Conservation (phyloP, 805 yeast species). For the Candida sithepensis region DNA sequence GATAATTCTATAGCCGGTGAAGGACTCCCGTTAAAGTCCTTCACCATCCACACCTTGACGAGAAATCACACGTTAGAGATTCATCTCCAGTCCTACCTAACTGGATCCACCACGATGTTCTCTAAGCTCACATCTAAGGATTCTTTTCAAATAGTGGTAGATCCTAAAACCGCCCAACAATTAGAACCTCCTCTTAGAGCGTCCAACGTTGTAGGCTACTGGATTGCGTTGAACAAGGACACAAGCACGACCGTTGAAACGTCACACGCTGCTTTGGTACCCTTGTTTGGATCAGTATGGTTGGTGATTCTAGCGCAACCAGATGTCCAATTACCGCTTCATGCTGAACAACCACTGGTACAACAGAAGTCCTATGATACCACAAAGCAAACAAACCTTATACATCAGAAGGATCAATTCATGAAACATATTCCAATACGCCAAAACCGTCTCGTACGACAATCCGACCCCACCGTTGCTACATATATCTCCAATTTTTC, state of each 20-base stretch:
- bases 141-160: constrained; percentile 6
- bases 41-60: constrained; percentile 1
- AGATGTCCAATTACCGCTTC: too few species aligned
- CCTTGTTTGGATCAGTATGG: background rate
- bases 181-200: background rate
- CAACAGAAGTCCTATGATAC: background rate
- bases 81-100: constrained; percentile 6
- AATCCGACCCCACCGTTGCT: background rate
- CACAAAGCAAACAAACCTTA: background rate
- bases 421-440: background rate
- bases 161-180: background rate
- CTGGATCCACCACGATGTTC: background rate
- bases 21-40: background rate
- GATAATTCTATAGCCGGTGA: too few species aligned
- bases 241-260: too few species aligned
- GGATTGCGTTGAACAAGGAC: too few species aligned
- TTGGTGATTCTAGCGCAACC: background rate
- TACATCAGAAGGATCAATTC: background rate
- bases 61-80: constrained; percentile 1
- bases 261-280: too few species aligned
- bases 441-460: background rate
- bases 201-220: background rate
- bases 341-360: too few species aligned
- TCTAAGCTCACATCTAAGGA: background rate
- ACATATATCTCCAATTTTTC: constrained; percentile 1